These are phyloP conservation scores for Chytridiales sp. DNA, from an alignment of 371 early-diverging fungal genomes.

Conservation along the genomic window DNA sequence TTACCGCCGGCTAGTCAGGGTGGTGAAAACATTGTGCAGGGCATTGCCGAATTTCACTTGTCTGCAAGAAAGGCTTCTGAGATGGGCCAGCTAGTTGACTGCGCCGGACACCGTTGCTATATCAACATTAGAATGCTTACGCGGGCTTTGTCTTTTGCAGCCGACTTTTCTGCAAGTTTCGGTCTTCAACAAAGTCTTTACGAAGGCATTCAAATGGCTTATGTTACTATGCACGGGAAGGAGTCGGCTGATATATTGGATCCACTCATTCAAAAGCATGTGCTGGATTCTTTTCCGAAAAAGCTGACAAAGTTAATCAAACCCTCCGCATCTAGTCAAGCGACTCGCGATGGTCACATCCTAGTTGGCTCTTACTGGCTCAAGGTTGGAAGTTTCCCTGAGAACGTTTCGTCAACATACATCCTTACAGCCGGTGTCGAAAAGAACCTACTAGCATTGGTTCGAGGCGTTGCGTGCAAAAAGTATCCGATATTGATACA, in stretches of 20 bases:
- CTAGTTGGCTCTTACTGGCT: conserved; percentile 89
- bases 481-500: conserved; percentile 98
- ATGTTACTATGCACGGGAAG: conserved; percentile 83
- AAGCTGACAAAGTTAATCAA: conserved; percentile 23
- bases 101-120: conserved; percentile 88
- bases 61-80: conserved; percentile 70
- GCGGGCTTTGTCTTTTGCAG: conserved; percentile 83
- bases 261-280: conserved; percentile 60
- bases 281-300: conserved; percentile 48
- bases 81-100: conserved; percentile 80
- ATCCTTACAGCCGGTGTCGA: conserved; percentile 89
- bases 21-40: conserved; percentile 63
- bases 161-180: conserved; percentile 69
- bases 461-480: conserved; percentile 88
- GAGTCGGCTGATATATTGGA: conserved; percentile 66
- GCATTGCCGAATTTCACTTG: conserved; percentile 86
- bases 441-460: conserved; percentile 80
- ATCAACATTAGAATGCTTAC: conserved; percentile 94
- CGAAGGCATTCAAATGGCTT: conserved; percentile 95
- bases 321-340: conserved; percentile 34
- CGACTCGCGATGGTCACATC: conserved; percentile 48
- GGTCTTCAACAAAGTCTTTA: conserved; percentile 79
- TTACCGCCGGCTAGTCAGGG: conserved; percentile 51
- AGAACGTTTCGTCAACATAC: conserved; percentile 48
- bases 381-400: conserved; percentile 59